These are phyloP conservation scores for Coemansia sp. DNA, from an alignment of 192 early-diverging fungal species.

Conservation along the genomic window DNA sequence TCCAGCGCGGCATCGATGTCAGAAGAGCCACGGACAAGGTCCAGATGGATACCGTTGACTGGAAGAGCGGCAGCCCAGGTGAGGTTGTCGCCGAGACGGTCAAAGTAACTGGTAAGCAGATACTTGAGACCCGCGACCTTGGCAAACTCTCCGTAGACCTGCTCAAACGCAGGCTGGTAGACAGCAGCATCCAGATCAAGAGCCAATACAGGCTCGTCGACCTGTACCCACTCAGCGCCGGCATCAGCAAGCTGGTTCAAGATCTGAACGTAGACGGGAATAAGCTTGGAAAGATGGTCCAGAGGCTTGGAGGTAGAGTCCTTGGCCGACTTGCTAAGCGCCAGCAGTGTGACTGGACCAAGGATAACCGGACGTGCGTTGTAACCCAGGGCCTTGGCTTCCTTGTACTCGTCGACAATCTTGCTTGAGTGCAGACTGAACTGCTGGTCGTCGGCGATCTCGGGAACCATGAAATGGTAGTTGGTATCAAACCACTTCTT, in stretches of 20 bases:
- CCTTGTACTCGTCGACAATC: slow-evolving; percentile 81
- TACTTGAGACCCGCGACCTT: slow-evolving; percentile 51
- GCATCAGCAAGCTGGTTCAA: slow-evolving; percentile 73
- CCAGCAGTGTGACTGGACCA: slow-evolving; percentile 88
- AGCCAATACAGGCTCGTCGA: slow-evolving; percentile 92
- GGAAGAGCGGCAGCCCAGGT: slow-evolving; percentile 68
- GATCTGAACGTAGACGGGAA: slow-evolving; percentile 81
- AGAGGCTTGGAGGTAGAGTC: slow-evolving; percentile 71
- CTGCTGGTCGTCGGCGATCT: slow-evolving; percentile 72
- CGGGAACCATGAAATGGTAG: slow-evolving; percentile 92
- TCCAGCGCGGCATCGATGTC: slow-evolving; percentile 75
- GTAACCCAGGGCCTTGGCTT: slow-evolving; percentile 91
- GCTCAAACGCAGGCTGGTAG: slow-evolving; percentile 72
- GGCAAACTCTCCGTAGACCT: slow-evolving; percentile 36
- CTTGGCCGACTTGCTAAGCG: slow-evolving; percentile 82
- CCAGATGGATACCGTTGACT: slow-evolving; percentile 85
- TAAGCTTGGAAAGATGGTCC: slow-evolving; percentile 69
- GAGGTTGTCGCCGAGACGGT: slow-evolving; percentile 74
- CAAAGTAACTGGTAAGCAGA: slow-evolving; percentile 95
- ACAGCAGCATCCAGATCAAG: slow-evolving; percentile 77
- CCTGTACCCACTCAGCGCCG: slow-evolving; percentile 91
- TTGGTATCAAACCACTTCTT: slow-evolving; percentile 99
- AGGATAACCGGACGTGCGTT: slow-evolving; percentile 89
- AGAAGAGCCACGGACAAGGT: slow-evolving; percentile 81
- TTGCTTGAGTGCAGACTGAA: slow-evolving; percentile 71